Percentiles rank a stretch among this genome's conserved stretches.
These are phyloP conservation scores for Coleophoma crateriformis DNA, from an alignment of 2,329 filamentous ascomycete genomes.

Conservation along the genomic window DNA sequence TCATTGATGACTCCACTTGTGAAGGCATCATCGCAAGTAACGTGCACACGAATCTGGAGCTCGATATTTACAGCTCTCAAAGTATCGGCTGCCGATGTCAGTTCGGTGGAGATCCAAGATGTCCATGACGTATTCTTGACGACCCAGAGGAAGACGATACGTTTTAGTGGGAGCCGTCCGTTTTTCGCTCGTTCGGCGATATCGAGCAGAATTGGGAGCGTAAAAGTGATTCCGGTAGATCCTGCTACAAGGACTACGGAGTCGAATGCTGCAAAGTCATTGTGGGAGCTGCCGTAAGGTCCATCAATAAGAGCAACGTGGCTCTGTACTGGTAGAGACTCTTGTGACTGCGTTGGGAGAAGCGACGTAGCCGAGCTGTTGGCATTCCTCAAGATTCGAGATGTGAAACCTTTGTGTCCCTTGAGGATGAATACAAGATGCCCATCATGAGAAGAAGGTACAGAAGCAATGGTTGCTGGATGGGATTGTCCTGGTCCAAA, in stretches of 20 bases:
- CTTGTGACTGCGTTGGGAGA: constrained; percentile 6
- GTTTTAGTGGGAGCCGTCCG: constrained; percentile 33
- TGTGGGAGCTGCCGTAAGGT: constrained; percentile 46
- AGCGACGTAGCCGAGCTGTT: constrained; percentile 7
- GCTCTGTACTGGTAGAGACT: constrained; percentile 5
- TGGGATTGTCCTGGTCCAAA: constrained; percentile 51
- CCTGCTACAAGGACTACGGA: constrained; percentile 55
- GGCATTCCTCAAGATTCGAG: constrained; percentile 42
- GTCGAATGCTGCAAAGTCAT: constrained; percentile 52
- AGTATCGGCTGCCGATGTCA: constrained; percentile 24
- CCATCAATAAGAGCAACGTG: constrained; percentile 46
- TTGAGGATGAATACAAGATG: constrained; percentile 56
- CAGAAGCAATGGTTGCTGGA: constrained; percentile 53
- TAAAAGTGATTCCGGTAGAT: constrained; percentile 57
- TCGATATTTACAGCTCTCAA: constrained; percentile 41
- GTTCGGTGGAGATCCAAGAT: constrained; percentile 35
- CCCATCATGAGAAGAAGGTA: constrained; percentile 45
- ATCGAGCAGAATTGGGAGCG: constrained; percentile 44
- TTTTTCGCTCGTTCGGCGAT: constrained; percentile 12
- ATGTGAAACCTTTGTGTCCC: constrained; percentile 52
- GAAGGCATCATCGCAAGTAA: constrained; percentile 34
- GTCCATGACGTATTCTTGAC: constrained; percentile 50
- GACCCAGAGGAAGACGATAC: constrained; percentile 48
- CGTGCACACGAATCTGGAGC: constrained; percentile 45
- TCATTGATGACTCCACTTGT: constrained; percentile 4